phyloP scores from a whole-genome alignment of 1,284 basidiomycete genomes.

The Porodaedalea pini region DNA sequence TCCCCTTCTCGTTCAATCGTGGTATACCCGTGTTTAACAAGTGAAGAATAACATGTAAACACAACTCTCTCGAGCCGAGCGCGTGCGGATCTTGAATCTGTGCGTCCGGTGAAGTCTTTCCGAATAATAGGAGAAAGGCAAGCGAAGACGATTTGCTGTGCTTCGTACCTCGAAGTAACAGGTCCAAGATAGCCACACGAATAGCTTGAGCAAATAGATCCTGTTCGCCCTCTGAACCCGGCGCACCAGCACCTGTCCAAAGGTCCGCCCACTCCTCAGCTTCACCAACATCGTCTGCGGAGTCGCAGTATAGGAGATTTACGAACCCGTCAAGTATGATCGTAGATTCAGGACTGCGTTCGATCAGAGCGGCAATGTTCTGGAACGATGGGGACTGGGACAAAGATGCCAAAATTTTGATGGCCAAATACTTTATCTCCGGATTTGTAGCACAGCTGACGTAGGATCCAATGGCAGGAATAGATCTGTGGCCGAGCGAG shows the following conservation, averaged over 20 bases:
- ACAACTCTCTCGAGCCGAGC: slow-evolving; percentile 64
- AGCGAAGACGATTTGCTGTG: slow-evolving; percentile 75
- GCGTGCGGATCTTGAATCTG: slow-evolving; percentile 75
- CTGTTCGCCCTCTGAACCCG: slow-evolving; percentile 45
- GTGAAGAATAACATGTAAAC: slow-evolving; percentile 79
- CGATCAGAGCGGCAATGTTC: slow-evolving; percentile 76
- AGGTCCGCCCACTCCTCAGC: slow-evolving; percentile 59
- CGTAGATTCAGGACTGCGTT: slow-evolving; percentile 80
- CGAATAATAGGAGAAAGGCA: slow-evolving; percentile 88
- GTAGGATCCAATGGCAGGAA: slow-evolving; percentile 83
- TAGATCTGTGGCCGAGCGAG: slow-evolving; percentile 70
- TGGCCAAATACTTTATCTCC: slow-evolving; percentile 73
- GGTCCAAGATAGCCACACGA: slow-evolving; percentile 77
- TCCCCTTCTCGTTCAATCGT: slow-evolving; percentile 44
- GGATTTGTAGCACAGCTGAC: slow-evolving; percentile 70
- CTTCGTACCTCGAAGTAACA: slow-evolving; percentile 81
- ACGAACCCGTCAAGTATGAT: slow-evolving; percentile 84
- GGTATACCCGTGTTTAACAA: slow-evolving; percentile 71
- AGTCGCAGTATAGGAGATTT: slow-evolving; percentile 62
- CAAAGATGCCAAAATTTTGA: slow-evolving; percentile 77
- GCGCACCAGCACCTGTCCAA: slow-evolving; percentile 67
- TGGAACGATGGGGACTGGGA: slow-evolving; percentile 56
- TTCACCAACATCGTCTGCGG: slow-evolving; percentile 53
- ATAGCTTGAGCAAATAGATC: slow-evolving; percentile 64
- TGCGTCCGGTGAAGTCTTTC: slow-evolving; percentile 47